These are phyloP conservation scores for Vaccinium darrowii DNA, from an alignment of 148 eudicot species.

Conservation along the genomic window DNA sequence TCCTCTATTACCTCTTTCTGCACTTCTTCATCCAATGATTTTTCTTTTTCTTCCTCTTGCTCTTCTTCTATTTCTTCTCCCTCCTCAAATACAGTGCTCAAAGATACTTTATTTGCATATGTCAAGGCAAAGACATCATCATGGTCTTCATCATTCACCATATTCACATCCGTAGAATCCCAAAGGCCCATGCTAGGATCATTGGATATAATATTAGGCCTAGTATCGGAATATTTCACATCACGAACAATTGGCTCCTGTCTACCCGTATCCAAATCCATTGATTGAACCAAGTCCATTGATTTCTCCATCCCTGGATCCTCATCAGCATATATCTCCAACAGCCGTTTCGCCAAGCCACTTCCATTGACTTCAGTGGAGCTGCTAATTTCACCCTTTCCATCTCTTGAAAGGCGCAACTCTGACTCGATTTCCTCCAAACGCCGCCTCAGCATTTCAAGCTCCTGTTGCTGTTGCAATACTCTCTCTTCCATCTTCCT, in stretches of 20 bases:
- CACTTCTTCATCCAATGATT: slow-evolving; percentile 57
- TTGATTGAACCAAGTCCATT: slow-evolving; percentile 65
- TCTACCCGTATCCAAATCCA: slow-evolving; percentile 61
- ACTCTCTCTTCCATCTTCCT: slow-evolving; percentile 78
- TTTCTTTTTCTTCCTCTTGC: slow-evolving; percentile 35
- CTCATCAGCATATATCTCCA: slow-evolving; percentile 62
- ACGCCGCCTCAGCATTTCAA: slow-evolving; percentile 62
- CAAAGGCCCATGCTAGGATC: slow-evolving; percentile 13
- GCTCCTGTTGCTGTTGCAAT: slow-evolving; percentile 66
- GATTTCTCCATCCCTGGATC: slow-evolving; percentile 88
- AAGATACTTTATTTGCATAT: slow-evolving; percentile 34
- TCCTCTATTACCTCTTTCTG: slow-evolving; percentile 92
- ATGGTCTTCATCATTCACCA: slow-evolving; percentile 13
- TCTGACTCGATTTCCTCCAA: slow-evolving; percentile 85
- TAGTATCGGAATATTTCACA: slow-evolving; percentile 35
- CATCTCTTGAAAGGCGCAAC: slow-evolving; percentile 55
- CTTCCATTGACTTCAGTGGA: slow-evolving; percentile 37
- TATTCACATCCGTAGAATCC: slow-evolving; percentile 12
- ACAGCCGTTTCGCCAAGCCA: slow-evolving; percentile 54
- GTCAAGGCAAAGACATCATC: slow-evolving; percentile 24
- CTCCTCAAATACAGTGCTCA: slow-evolving; percentile 95
- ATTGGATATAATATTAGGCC: slow-evolving; percentile 11
- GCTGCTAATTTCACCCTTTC: slow-evolving; percentile 43
- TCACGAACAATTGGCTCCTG: slow-evolving; percentile 44
- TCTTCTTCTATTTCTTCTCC: slow-evolving; percentile 62